These are phyloP conservation scores for Helianthus annuus DNA, from an alignment of 129 eudicot species.

Conservation along the genomic window DNA sequence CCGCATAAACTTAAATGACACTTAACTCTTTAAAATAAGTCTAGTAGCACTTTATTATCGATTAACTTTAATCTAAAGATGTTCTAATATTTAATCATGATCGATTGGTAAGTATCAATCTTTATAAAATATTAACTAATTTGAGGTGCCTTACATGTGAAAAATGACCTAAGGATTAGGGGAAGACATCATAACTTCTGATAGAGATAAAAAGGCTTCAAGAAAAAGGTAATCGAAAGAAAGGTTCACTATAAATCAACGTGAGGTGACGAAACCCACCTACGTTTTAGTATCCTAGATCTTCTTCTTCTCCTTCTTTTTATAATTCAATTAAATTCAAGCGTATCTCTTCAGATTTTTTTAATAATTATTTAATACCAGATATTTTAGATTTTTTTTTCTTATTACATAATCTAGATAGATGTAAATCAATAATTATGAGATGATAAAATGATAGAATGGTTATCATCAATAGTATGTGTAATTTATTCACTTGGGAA, in stretches of 20 bases:
- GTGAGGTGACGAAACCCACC: constrained; percentile 34
- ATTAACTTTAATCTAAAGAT: neutral
- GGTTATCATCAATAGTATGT: too few species aligned
- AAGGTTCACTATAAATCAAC: constrained; percentile 11
- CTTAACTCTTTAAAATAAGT: neutral
- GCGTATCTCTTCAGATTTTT: neutral
- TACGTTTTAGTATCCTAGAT: neutral
- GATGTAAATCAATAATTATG: neutral
- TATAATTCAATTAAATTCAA: neutral
- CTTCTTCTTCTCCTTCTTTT: neutral
- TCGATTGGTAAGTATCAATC: neutral
- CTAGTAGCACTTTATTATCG: neutral
- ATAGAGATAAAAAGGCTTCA: constrained; percentile 29
- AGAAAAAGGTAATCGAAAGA: constrained; percentile 4
- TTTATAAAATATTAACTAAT: too few species aligned
- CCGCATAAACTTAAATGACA: too few species aligned
- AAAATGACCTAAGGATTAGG: neutral
- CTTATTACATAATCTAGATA: neutral
- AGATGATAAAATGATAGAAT: too few species aligned
- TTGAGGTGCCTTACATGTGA: neutral
- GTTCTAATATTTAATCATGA: neutral
- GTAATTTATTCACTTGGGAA: too few species aligned
- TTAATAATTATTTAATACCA: neutral
- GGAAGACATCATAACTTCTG: constrained; percentile 11
- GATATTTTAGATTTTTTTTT: constrained; percentile 6